These are phyloP conservation scores for Aspergillus sclerotiicarbonarius DNA, from an alignment of 495 filamentous ascomycete genomes.

Conservation along the genomic window DNA sequence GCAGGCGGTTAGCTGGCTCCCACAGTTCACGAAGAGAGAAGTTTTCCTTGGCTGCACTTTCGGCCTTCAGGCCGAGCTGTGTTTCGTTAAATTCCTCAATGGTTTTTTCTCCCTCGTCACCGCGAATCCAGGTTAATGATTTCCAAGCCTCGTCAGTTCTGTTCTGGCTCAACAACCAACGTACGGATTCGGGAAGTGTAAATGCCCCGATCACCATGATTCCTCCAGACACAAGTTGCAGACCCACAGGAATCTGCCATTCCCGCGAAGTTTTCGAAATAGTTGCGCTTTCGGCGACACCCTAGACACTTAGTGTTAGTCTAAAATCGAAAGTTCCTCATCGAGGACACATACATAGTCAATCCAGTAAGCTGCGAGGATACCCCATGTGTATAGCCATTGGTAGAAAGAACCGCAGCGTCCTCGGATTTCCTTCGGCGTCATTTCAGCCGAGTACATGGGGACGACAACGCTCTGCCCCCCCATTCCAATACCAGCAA, in stretches of 20 bases:
- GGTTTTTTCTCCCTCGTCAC: slow-evolving; percentile 29
- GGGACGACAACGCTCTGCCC: slow-evolving; percentile 53
- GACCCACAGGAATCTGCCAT: slow-evolving; percentile 55
- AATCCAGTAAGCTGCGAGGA: slow-evolving; percentile 53
- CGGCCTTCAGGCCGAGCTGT: slow-evolving; percentile 28
- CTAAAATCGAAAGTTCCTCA: background rate
- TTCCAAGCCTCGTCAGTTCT: slow-evolving; percentile 49
- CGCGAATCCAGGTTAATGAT: slow-evolving; percentile 49
- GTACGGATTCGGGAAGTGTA: slow-evolving; percentile 46
- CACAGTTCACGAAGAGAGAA: slow-evolving; percentile 24
- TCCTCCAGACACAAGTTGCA: slow-evolving; percentile 48
- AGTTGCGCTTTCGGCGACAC: background rate
- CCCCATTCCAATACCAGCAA: slow-evolving; percentile 57
- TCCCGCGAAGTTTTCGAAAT: slow-evolving; percentile 33
- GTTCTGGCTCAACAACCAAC: slow-evolving; percentile 51
- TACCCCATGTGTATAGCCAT: slow-evolving; percentile 48
- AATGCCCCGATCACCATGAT: slow-evolving; percentile 46
- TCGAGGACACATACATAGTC: slow-evolving; percentile 41
- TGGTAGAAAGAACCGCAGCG: slow-evolving; percentile 47
- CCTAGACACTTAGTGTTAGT: background rate
- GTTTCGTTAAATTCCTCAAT: slow-evolving; percentile 9
- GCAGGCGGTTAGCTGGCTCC: background rate
- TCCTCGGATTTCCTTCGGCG: slow-evolving; percentile 54
- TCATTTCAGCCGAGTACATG: slow-evolving; percentile 54
- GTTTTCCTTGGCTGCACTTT: slow-evolving; percentile 30